Conservation (phyloP, 2,329 filamentous ascomycete genomes). For the Sporothrix brunneoviolacea region DNA sequence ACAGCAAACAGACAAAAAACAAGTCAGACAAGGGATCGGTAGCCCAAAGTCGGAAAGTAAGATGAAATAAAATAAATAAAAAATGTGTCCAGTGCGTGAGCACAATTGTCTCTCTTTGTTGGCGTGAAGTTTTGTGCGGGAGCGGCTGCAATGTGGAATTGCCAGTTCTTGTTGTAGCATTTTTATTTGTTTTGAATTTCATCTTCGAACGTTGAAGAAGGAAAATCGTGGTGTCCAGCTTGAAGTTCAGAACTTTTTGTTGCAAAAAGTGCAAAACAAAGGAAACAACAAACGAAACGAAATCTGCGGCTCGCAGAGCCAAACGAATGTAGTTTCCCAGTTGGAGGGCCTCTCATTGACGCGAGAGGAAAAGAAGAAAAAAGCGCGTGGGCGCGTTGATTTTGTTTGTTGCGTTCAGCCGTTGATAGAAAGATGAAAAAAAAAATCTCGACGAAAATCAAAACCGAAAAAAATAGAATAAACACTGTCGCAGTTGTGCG, state of each 20-base stretch:
- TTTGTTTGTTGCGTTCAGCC: background rate
- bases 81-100: slow-evolving; percentile 1
- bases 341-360: background rate
- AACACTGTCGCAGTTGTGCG: slow-evolving; percentile 8
- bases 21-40: slow-evolving; percentile 12
- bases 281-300: slow-evolving; percentile 6
- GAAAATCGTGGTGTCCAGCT: background rate
- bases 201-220: background rate
- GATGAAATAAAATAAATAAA: background rate
- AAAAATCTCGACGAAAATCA: background rate
- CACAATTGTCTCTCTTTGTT: background rate
- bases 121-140: no score
- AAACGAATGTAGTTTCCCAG: slow-evolving; percentile 3
- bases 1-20: slow-evolving; percentile 7
- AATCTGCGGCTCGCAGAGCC: background rate
- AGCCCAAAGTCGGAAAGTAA: background rate
- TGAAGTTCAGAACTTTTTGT: slow-evolving; percentile 10
- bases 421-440: background rate
- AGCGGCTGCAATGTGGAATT: no score
- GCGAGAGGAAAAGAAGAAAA: background rate
- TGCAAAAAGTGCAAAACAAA: background rate
- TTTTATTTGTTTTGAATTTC: background rate
- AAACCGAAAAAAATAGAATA: background rate
- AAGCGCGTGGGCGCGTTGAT: slow-evolving; percentile 8
- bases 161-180: no score